These are phyloP conservation scores for Fomitiporia mediterranea DNA, from an alignment of 1,284 basidiomycete species.

Conservation along the genomic window DNA sequence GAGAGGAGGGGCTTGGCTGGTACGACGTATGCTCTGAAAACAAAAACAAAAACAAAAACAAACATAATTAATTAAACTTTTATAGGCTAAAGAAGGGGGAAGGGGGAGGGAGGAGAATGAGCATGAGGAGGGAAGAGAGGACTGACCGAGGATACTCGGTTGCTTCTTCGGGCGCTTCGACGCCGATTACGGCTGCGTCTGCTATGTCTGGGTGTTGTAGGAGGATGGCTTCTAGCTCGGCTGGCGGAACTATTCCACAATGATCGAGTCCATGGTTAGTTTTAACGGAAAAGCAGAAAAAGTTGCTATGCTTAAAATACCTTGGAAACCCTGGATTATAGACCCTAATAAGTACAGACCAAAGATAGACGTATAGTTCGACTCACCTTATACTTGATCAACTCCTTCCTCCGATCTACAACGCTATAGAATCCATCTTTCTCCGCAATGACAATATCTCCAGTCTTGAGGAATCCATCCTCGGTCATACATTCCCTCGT, in stretches of 20 bases:
- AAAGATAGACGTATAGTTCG: neutral
- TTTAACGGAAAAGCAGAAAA: too few species aligned
- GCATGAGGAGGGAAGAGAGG: neutral
- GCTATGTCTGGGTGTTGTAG: constrained; percentile 67
- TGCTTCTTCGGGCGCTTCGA: constrained; percentile 54
- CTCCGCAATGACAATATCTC: constrained; percentile 66
- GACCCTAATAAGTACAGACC: neutral
- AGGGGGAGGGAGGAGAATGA: too few species aligned
- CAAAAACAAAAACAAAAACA: neutral
- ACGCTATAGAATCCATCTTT: constrained; percentile 61
- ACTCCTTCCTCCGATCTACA: constrained; percentile 71
- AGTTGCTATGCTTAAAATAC: too few species aligned
- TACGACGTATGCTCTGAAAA: constrained; percentile 64
- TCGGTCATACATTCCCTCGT: constrained; percentile 63
- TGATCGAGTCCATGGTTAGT: too few species aligned
- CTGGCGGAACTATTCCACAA: constrained; percentile 72
- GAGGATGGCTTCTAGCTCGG: constrained; percentile 74
- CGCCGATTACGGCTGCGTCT: constrained; percentile 71
- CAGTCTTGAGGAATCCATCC: constrained; percentile 82
- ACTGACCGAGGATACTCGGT: constrained; percentile 72
- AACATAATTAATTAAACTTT: neutral
- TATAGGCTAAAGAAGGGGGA: too few species aligned
- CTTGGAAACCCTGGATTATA: constrained; percentile 51
- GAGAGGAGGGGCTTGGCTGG: constrained; percentile 39
- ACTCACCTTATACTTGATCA: constrained; percentile 77